Evolutionary conservation across 2,329 filamentous ascomycete species (phyloP), one percentile per base, ranked within the genome.

Genomic region (Aspergillus tanneri): DNA sequence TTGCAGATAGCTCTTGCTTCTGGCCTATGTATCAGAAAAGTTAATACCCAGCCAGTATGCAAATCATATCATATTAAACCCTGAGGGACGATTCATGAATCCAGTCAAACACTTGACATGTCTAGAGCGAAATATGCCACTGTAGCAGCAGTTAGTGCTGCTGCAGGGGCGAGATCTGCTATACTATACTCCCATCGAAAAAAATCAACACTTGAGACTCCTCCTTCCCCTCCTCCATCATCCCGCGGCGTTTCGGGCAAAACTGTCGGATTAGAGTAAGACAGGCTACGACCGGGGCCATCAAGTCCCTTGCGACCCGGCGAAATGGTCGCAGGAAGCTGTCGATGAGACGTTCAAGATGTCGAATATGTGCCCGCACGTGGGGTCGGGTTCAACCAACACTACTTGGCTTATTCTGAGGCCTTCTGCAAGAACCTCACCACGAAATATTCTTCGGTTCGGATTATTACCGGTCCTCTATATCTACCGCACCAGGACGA

Each of bases 371-470:
- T 96, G 91, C 66, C 93, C 93, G 24, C 93, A 99, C 74, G 93
- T 99, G 22, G 93, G 93, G 90, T 96, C 67, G 93, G 93, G 50
- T 99, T 99, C 79, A 99, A 99, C 75, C 82, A 93, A 42, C 93
- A 99, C 74, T 99, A 99, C 81, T 99, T 93, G 93, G 88, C 93
- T 27, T 93, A 99, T 70, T 91, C 99, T 58, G 93, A 99, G 74
- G 91, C 96, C 65, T 99, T 97, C 65, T 96, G 92, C 73, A 83
- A 93, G 8, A 78, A 90, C 14, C 77, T 99, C 55, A 92, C 91
- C 1, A 73, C 77, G 36, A 80, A 77, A 44, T 99, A 96, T 66
- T 90, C 92, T 1, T 87, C 82, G 34, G 92, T 99, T 21, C 81
- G 93, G 53, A 86, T 97, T 58, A 89, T 96, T 46, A 99, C 93